Conservation (phyloP, 495 filamentous ascomycete species). For the Tuber calosporum region DNA sequence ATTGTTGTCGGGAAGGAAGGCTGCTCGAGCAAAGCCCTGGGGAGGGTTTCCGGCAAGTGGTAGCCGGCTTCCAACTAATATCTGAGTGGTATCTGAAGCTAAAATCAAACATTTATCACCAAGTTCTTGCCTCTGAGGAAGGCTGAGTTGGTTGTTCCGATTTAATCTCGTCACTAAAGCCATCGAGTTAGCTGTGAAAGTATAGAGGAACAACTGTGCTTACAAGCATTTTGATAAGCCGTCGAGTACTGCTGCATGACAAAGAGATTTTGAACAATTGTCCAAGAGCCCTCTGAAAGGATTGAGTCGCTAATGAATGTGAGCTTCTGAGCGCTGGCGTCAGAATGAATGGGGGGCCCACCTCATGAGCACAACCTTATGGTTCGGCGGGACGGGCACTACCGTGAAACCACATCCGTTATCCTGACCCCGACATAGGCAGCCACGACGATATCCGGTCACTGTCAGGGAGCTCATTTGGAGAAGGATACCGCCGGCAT, state of each 20-base stretch:
- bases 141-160: not conserved
- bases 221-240: not conserved
- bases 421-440: not conserved
- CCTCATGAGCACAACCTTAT: slow-evolving; percentile 27
- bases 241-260: not conserved
- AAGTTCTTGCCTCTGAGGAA: not conserved
- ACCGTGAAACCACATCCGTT: not conserved
- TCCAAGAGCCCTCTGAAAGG: not conserved
- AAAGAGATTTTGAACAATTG: not conserved
- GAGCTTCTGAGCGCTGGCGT: not conserved
- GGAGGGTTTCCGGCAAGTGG: not conserved
- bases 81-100: not conserved
- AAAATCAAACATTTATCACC: not conserved
- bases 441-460: not conserved
- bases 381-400: slow-evolving; percentile 14
- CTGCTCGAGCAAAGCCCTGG: not conserved
- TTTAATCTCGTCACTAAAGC: not conserved
- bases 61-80: not conserved
- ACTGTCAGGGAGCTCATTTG: not conserved
- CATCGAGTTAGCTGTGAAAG: not conserved
- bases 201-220: not conserved
- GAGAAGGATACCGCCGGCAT: slow-evolving; percentile 23
- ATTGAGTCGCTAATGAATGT: not conserved
- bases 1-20: not conserved
- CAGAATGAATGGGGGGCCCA: not conserved